phyloP scores from a whole-genome alignment of 225 moss, liverwort and hornwort species.

The Marchantia polymorpha region DNA sequence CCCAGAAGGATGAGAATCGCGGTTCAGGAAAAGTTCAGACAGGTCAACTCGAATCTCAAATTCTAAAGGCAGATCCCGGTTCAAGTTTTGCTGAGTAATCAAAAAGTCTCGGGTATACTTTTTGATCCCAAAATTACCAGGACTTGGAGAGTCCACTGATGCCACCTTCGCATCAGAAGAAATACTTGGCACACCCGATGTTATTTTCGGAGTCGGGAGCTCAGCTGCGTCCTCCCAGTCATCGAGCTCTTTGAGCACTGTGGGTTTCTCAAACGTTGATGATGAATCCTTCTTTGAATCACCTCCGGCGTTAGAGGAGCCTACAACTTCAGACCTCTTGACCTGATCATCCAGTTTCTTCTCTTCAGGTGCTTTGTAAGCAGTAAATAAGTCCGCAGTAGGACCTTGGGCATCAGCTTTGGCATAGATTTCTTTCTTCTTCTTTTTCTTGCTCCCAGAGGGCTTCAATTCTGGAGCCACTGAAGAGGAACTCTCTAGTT shows the following conservation, averaged over 20 bases:
- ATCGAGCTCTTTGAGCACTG: constrained; percentile 64
- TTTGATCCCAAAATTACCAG: constrained; percentile 48
- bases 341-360: constrained; percentile 73
- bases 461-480: constrained; percentile 35
- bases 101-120: constrained; percentile 90
- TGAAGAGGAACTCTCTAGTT: constrained; percentile 39
- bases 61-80: constrained; percentile 51
- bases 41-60: constrained; percentile 77
- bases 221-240: constrained; percentile 99
- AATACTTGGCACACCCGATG: constrained; percentile 22
- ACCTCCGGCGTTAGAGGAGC: constrained; percentile 40
- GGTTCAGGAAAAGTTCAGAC: constrained; percentile 34
- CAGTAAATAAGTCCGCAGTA: constrained; percentile 86
- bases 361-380: constrained; percentile 90
- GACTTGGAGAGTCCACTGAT: constrained; percentile 16
- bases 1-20: neutral
- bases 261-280: constrained; percentile 43
- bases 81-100: constrained; percentile 66
- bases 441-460: constrained; percentile 66
- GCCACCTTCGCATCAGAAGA: constrained; percentile 7
- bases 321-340: constrained; percentile 58
- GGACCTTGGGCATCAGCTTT: constrained; percentile 89
- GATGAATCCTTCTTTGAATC: constrained; percentile 56
- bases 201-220: constrained; percentile 65
- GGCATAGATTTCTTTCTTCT: constrained; percentile 69